Evolutionary conservation across 2,329 filamentous ascomycete genomes (phyloP).

Genomic region (Grosmannia penicillata): DNA sequence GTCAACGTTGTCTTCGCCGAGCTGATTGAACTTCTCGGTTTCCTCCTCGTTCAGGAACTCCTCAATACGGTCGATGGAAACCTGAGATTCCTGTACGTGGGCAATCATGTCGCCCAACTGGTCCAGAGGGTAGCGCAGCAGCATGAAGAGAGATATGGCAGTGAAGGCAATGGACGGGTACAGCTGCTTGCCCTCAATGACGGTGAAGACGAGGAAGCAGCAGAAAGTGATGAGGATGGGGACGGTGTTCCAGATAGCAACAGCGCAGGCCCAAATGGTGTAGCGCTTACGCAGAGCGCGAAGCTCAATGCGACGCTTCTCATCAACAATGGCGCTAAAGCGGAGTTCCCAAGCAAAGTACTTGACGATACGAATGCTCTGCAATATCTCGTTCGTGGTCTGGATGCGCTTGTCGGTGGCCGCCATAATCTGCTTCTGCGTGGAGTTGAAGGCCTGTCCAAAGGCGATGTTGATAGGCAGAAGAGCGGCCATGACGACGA

Average conservation of each 20-base stretch:
- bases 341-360: constrained; percentile 97
- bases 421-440: constrained; percentile 81
- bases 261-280: constrained; percentile 80
- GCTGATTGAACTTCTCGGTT: constrained; percentile 85
- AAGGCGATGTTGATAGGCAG: constrained; percentile 84
- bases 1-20: constrained; percentile 55
- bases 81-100: constrained; percentile 92
- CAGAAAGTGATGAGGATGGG: constrained; percentile 92
- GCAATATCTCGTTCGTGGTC: constrained; percentile 88
- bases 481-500: constrained; percentile 77
- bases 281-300: constrained; percentile 68
- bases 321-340: constrained; percentile 73
- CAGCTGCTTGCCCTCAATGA: constrained; percentile 76
- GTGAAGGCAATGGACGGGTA: constrained; percentile 92
- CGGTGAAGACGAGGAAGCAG: constrained; percentile 86
- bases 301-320: constrained; percentile 71
- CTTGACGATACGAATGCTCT: constrained; percentile 98
- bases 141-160: constrained; percentile 85
- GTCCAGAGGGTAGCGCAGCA: constrained; percentile 83
- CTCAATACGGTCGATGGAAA: constrained; percentile 92
- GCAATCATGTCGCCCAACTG: constrained; percentile 98
- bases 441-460: constrained; percentile 68
- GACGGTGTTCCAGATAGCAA: constrained; percentile 92
- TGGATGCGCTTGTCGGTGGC: constrained; percentile 94
- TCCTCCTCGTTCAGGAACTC: constrained; percentile 88